Evolutionary conservation across 805 yeast species (phyloP).

Genomic region (Sugiyamaella mastotermitis): DNA sequence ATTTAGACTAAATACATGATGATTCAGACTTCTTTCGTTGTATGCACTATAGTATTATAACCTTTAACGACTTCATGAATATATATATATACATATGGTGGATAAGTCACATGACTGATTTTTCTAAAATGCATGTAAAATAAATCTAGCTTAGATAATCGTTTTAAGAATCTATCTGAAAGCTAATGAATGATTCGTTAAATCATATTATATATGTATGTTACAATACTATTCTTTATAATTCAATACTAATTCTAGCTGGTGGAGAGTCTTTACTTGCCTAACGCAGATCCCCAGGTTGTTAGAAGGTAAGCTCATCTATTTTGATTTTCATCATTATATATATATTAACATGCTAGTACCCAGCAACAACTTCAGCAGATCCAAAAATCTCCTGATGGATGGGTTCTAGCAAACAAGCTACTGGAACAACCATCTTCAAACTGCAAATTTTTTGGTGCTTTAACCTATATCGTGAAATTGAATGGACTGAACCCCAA

Average conservation of each 20-base stretch:
- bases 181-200: not conserved
- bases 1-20: too few relatives aligned
- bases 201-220: not conserved
- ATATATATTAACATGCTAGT: too few relatives aligned
- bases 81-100: too few relatives aligned
- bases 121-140: too few relatives aligned
- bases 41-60: too few relatives aligned
- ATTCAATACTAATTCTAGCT: slow-evolving; percentile 6
- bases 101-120: too few relatives aligned
- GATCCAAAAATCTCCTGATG: slow-evolving; percentile 51
- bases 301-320: too few relatives aligned
- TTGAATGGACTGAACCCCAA: slow-evolving; percentile 32
- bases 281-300: slow-evolving; percentile 5
- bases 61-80: too few relatives aligned
- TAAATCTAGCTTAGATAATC: too few relatives aligned
- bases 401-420: slow-evolving; percentile 50
- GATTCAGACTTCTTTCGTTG: too few relatives aligned
- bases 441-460: slow-evolving; percentile 63
- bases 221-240: not conserved
- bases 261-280: slow-evolving; percentile 12
- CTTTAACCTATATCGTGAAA: slow-evolving; percentile 66
- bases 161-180: too few relatives aligned
- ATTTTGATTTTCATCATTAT: too few relatives aligned
- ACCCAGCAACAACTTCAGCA: slow-evolving; percentile 53
- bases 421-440: slow-evolving; percentile 36